Evolutionary conservation across 2,329 filamentous ascomycete genomes (phyloP).

Genomic region (Colletotrichum sp.): DNA sequence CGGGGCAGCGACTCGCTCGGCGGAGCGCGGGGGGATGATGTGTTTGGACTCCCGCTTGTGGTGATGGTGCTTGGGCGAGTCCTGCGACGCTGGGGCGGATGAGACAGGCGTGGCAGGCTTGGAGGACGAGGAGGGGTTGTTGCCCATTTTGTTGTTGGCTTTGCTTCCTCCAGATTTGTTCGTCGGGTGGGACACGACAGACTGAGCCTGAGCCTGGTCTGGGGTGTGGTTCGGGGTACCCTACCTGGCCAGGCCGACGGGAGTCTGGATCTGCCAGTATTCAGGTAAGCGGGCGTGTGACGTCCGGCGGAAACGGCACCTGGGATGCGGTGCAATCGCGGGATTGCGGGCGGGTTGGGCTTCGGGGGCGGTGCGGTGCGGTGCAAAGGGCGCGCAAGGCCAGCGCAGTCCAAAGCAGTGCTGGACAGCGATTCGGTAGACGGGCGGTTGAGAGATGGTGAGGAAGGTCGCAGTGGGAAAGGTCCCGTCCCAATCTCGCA

Average conservation of each 20-base stretch:
- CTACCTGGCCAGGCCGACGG: not conserved
- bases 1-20: slow-evolving; percentile 61
- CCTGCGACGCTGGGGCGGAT: slow-evolving; percentile 28
- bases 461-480: not conserved
- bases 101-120: slow-evolving; percentile 34
- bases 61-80: slow-evolving; percentile 22
- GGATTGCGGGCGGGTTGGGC: not conserved
- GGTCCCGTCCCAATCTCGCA: slow-evolving; percentile 7
- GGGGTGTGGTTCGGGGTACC: slow-evolving; percentile 24
- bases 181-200: slow-evolving; percentile 16
- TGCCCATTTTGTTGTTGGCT: slow-evolving; percentile 32
- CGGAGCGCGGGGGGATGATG: slow-evolving; percentile 59
- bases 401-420: not conserved
- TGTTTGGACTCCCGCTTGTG: slow-evolving; percentile 51
- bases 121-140: slow-evolving; percentile 36
- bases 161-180: slow-evolving; percentile 10
- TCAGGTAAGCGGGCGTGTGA: slow-evolving; percentile 13
- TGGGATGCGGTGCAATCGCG: not conserved
- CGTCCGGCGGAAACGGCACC: slow-evolving; percentile 3
- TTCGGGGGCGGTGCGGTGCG: not conserved
- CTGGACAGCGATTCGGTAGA: slow-evolving; percentile 2
- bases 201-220: slow-evolving; percentile 5
- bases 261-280: slow-evolving; percentile 5
- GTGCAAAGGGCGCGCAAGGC: not conserved
- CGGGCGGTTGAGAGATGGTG: not conserved